phyloP scores from a whole-genome alignment of 2,329 filamentous ascomycete species.

The Ophiostoma perfectum region DNA sequence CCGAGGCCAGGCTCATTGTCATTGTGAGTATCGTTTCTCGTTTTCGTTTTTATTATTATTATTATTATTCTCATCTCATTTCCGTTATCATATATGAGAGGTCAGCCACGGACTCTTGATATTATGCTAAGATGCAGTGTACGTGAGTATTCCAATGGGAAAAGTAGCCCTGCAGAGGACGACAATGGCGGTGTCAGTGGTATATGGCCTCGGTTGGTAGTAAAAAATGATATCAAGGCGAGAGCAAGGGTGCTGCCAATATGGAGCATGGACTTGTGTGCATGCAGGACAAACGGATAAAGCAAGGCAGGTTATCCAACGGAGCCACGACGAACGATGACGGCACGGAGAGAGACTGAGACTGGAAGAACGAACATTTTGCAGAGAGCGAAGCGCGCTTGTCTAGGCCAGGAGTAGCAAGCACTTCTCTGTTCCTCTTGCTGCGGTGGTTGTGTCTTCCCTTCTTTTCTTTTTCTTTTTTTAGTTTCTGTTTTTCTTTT shows the following conservation, averaged over 20 bases:
- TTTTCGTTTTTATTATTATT: too few relatives aligned
- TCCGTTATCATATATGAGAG: too few relatives aligned
- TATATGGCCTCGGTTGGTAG: not conserved
- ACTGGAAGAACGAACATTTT: not conserved
- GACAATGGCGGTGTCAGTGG: not conserved
- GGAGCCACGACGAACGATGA: not conserved
- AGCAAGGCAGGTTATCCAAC: not conserved
- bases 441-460: too few relatives aligned
- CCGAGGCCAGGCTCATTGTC: too few relatives aligned
- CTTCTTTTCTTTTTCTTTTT: not conserved
- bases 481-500: not conserved
- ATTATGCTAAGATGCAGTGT: too few relatives aligned
- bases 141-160: too few relatives aligned
- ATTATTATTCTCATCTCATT: too few relatives aligned
- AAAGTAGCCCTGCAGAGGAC: too few relatives aligned
- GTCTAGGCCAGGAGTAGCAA: not conserved
- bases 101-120: too few relatives aligned
- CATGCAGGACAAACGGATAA: not conserved
- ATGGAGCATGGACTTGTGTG: not conserved
- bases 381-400: not conserved
- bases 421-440: not conserved
- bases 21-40: too few relatives aligned
- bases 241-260: not conserved
- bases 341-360: not conserved
- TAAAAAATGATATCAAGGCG: conserved; percentile 3